These are phyloP conservation scores for Stephanodiscus minutulus DNA, from an alignment of 108 stramenopile genomes.

Conservation along the genomic window DNA sequence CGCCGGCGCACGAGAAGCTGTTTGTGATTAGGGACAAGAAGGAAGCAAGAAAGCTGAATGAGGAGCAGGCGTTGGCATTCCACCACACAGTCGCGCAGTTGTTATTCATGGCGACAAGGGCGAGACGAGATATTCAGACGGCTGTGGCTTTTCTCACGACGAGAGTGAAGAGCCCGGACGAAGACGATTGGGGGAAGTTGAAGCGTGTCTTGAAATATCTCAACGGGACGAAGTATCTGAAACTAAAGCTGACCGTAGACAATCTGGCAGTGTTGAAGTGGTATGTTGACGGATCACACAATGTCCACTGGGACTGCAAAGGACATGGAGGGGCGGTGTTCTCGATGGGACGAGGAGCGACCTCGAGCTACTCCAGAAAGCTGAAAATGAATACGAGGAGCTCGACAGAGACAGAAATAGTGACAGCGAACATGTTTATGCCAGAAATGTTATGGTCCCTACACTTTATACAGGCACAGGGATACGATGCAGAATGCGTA, in stretches of 20 bases:
- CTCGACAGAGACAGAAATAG: neutral
- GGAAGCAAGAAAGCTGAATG: neutral
- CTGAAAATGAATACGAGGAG: conserved; percentile 7
- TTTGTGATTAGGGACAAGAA: neutral
- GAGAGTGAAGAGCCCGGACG: neutral
- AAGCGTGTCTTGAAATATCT: conserved; percentile 10
- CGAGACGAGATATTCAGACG: conserved; percentile 5
- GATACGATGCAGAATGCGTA: no score
- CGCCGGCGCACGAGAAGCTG: neutral
- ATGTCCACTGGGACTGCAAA: conserved; percentile 4
- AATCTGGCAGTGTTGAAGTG: neutral
- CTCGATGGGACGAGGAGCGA: neutral
- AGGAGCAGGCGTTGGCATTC: neutral
- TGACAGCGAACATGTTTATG: neutral
- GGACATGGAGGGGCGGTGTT: neutral
- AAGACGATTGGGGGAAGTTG: conserved; percentile 13
- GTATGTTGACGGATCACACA: conserved; percentile 5
- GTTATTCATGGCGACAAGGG: conserved; percentile 12
- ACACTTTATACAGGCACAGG: neutral
- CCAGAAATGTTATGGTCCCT: neutral
- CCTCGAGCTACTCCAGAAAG: neutral
- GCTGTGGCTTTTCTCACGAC: conserved; percentile 13
- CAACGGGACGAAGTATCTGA: conserved; percentile 12
- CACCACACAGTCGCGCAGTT: conserved; percentile 38
- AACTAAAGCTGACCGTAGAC: conserved; percentile 4